A percentile compares a stretch with the other conserved stretches of the same genome.
Evolutionary conservation across 495 filamentous ascomycete genomes (phyloP).

Genomic region (Podospora fimiseda): DNA sequence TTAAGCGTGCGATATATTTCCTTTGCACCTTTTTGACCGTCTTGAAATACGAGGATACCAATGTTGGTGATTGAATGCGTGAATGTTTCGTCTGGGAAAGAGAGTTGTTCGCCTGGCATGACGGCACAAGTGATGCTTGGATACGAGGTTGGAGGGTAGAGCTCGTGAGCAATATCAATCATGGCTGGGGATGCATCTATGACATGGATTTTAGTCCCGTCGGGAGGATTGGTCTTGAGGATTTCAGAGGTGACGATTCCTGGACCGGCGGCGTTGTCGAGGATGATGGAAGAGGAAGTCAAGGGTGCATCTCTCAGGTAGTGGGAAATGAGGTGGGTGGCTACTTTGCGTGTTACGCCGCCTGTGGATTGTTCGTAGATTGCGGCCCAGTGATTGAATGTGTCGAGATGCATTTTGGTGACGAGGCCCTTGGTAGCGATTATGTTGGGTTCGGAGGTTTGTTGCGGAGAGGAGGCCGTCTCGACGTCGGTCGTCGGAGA

Average conservation of each 20-base stretch:
- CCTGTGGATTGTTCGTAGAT: not conserved
- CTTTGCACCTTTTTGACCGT: not conserved
- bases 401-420: no score
- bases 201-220: not conserved
- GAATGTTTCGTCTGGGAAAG: not conserved
- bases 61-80: not conserved
- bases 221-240: not conserved
- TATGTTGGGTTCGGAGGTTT: no score
- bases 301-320: not conserved
- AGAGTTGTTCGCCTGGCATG: not conserved
- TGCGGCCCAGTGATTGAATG: not conserved
- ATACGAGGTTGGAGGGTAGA: not conserved
- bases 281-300: not conserved
- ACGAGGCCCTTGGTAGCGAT: not conserved
- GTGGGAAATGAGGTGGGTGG: not conserved
- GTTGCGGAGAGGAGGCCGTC: no score
- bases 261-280: not conserved
- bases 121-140: not conserved
- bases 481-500: no score
- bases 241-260: not conserved
- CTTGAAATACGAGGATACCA: not conserved
- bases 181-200: not conserved
- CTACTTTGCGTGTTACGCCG: not conserved
- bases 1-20: not conserved
- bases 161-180: not conserved